Base-by-base conservation (phyloP, 2,329 filamentous ascomycete species). In the Ophiostoma piceae region DNA sequence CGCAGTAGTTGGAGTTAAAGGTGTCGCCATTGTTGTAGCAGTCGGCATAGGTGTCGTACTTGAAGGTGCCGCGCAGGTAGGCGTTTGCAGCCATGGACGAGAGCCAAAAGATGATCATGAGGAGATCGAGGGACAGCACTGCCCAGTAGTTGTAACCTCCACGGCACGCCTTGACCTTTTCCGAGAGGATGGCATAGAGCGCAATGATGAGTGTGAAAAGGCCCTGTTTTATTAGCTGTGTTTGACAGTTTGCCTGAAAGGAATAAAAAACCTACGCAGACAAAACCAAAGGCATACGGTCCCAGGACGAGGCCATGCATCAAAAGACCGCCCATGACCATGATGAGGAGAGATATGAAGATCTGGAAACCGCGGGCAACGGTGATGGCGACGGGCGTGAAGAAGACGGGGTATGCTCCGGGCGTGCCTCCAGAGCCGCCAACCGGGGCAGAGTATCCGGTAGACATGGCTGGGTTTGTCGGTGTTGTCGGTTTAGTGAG, bases 141-240 rank as follows among this genome's bases (percentile, higher is more conserved):
- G 77, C 77, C 77, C 76, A 78, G 72, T 77, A 77, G 72, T 78
- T 77, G 74, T 78, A 78, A 14, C 69, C 73, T 1, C 43, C 39
- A 19, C 71, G 74, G 22, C 75, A 76, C 19, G 71, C 54, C 6
- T 69, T 7, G 1, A 75, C 74, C 69, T 77, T 77, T 65, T 78
- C 77, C 19, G 74, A 67, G 14, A 78, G 70, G 67, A 78, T 66
- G 11, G 71, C 69, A 54, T 78, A 78, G 37, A 73, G 67, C 41
- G 73, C 72, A n/a, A 77, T 72, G 60, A 75, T 73, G 67, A 75
- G 71, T 0, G 77, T 77, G 66, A 78, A 76, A 29, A 78, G 26
- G 64, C 71, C 71, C 76, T 77, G 70, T 16, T 19, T 3, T n/a
- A 62, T 69, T 66, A 66, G 26, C 26, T 29, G 26, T 29, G 26